Conservation (phyloP, 164 flowering plant species). For the Brasenia schreberi region DNA sequence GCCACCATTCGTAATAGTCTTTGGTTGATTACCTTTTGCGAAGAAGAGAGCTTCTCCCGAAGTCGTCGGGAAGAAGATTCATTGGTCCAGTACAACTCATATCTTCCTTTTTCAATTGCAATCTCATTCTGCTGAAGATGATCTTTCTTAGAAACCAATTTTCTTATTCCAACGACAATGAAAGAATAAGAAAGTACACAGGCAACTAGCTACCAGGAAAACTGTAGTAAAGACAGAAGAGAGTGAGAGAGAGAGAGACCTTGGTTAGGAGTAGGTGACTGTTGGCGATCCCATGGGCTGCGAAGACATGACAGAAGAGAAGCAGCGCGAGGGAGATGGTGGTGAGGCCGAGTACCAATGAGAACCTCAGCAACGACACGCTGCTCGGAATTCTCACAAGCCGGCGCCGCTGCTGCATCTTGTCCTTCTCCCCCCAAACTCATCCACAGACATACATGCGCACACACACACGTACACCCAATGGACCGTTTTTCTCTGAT, state of each 20-base stretch:
- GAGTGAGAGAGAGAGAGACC: not conserved
- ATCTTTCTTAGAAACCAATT: not conserved
- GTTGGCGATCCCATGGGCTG: slow-evolving; percentile 7
- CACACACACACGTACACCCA: not conserved
- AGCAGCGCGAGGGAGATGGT: slow-evolving; percentile 42
- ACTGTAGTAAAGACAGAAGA: not conserved
- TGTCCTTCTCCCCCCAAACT: slow-evolving; percentile 4
- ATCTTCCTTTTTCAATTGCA: slow-evolving; percentile 18
- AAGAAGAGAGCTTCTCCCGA: slow-evolving; percentile 31
- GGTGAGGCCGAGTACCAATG: slow-evolving; percentile 47
- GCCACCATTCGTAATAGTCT: too few species aligned
- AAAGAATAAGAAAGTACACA: not conserved
- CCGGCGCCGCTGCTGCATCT: slow-evolving; percentile 40
- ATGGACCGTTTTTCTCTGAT: too few species aligned
- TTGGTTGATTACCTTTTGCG: slow-evolving; percentile 41
- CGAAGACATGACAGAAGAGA: slow-evolving; percentile 34
- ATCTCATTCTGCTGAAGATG: slow-evolving; percentile 39
- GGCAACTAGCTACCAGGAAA: not conserved
- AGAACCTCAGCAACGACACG: slow-evolving; percentile 19
- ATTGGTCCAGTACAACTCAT: slow-evolving; percentile 24
- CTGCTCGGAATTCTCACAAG: slow-evolving; percentile 12
- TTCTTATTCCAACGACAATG: not conserved
- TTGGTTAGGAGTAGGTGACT: not conserved
- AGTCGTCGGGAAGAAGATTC: slow-evolving; percentile 30
- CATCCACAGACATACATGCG: not conserved